Evolutionary conservation across 2,329 filamentous ascomycete species (phyloP), one percentile per base, ranked within the genome.

Genomic region (Dryadomyces sulphureus): DNA sequence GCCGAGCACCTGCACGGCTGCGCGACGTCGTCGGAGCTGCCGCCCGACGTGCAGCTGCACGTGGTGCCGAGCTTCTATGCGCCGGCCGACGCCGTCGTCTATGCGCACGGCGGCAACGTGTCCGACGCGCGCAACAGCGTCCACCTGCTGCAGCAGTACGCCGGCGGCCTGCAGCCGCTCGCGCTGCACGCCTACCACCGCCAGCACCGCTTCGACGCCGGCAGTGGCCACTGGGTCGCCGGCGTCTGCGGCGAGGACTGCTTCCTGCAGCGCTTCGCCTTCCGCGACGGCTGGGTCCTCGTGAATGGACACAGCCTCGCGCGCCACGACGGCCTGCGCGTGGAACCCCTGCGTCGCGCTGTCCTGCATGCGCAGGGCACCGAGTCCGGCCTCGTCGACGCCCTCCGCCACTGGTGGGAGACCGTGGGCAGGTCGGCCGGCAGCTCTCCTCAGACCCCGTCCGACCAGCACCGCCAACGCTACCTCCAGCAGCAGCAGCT

Each of bases 231-330:
- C 50, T 54, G 64, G 11, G 61, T 70, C 17, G 57, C 65, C 0
- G 61, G 64, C 22, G 55, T 61, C 8, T 69, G 67, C 51, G 67
- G 68, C 19, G 65, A 69, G 45, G 57, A 60, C 11, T 69, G 67
- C 52, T 70, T 69, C 54, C 60, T 70, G 50, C 66, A 69, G 52
- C 63, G 66, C 7, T 70, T 67, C 49, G 54, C 59, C 27, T 70
- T 70, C 54, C 57, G 54, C 35, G 66, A 69, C 53, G 59, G 62
- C 52, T 72, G 68, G 68, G 59, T 70, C 4, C 59, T 72, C 5
- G 62, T 68, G 38, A 70, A 69, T 49, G 68, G 68, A 5, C 59
- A 67, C 53, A 64, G 65, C 25, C 59, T 72, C 48, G 62, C 59
- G 36, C 60, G 67, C 41, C 67, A 70, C 51, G 25, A 47, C 42